Percentiles rank a stretch among this genome's conserved stretches.
Evolutionary conservation across 805 yeast species (phyloP).

Genomic region (Lipomyces sp.): DNA sequence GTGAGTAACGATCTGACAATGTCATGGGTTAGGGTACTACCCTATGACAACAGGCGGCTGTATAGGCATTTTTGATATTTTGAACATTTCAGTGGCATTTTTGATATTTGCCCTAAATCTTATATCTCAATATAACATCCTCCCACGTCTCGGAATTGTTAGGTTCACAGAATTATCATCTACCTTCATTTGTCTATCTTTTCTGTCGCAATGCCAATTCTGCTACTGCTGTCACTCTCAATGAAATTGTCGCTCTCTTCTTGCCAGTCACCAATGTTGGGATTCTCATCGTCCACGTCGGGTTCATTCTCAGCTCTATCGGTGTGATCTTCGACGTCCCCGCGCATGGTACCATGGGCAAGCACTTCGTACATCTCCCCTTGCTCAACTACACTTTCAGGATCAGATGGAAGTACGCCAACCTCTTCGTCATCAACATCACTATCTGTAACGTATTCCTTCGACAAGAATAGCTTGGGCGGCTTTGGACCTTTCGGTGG

Average conservation of each 20-base stretch:
- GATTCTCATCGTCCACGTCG: not conserved
- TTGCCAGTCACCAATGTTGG: not conserved
- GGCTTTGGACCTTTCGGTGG: not conserved
- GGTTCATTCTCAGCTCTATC: not conserved
- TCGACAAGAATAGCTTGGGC: not conserved
- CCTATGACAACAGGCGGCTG: too few relatives aligned
- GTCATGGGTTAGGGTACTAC: too few relatives aligned
- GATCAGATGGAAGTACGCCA: not conserved
- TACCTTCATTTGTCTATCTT: not conserved
- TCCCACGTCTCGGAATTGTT: not conserved
- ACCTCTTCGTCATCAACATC: slow-evolving; percentile 1
- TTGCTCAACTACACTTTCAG: not conserved
- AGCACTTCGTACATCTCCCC: not conserved
- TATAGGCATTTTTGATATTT: too few relatives aligned
- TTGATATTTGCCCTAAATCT: too few relatives aligned
- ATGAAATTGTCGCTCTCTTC: not conserved
- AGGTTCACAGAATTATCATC: not conserved
- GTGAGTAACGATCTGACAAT: too few relatives aligned
- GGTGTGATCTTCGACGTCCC: not conserved
- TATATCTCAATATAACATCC: too few relatives aligned
- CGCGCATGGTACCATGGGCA: not conserved
- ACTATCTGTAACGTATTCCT: not conserved
- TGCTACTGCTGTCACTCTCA: not conserved
- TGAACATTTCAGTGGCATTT: too few relatives aligned
- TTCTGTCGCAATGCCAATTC: not conserved